Conservation (phyloP, 139 green algal genomes). For the Tetradesmus lagerheimii region DNA sequence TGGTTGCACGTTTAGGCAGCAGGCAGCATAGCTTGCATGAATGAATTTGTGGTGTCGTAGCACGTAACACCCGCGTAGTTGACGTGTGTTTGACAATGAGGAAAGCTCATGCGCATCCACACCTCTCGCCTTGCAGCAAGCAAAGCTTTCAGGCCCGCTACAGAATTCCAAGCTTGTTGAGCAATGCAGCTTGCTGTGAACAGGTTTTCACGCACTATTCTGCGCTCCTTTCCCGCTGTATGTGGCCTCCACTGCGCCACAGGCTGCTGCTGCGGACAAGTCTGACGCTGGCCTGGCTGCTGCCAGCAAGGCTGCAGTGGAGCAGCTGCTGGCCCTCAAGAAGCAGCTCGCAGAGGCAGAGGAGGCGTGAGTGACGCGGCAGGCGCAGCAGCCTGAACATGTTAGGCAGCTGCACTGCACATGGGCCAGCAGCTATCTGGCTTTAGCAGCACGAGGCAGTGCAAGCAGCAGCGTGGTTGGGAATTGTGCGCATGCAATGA, state of each 20-base stretch:
- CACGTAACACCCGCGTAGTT: too few species aligned
- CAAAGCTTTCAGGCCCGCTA: too few species aligned
- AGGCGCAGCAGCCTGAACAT: not conserved
- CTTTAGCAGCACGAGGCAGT: not conserved
- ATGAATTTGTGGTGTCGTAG: too few species aligned
- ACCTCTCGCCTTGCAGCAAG: too few species aligned
- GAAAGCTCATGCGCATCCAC: too few species aligned
- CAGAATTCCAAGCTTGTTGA: not conserved
- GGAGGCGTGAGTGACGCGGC: constrained; percentile 56
- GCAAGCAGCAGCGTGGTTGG: not conserved
- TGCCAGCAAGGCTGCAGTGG: constrained; percentile 67
- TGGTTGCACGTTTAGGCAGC: not conserved
- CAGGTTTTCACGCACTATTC: too few species aligned
- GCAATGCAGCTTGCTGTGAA: not conserved
- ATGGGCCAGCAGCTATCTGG: not conserved
- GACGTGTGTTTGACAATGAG: too few species aligned
- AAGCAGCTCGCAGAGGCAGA: constrained; percentile 75
- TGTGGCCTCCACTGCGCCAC: too few species aligned
- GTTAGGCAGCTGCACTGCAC: too few species aligned
- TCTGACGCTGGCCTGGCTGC: constrained; percentile 58
- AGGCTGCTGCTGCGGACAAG: constrained; percentile 73
- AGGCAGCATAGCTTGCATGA: not conserved
- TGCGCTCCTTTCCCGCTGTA: too few species aligned
- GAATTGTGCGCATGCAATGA: not conserved
- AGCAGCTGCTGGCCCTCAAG: constrained; percentile 79